Base-by-base conservation (phyloP, 192 early-diverging fungal species). In the Coemansia sp. region DNA sequence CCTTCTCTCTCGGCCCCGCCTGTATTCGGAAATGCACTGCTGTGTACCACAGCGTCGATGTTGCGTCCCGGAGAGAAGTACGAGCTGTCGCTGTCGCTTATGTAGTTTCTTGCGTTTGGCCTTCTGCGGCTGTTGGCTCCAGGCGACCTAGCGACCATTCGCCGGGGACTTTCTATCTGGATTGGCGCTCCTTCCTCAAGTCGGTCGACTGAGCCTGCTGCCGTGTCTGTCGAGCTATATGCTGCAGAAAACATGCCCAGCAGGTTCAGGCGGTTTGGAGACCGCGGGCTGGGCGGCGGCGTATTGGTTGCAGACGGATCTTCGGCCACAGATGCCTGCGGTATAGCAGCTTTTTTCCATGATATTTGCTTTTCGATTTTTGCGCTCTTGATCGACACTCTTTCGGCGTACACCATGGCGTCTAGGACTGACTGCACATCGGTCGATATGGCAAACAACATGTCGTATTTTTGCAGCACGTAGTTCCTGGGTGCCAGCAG, bases 371-470 rank as follows among this genome's bases (percentile, higher is more conserved):
- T 46, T 27, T 58, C 35, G 0, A 36, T 35, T 35, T 19, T 59
- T 27, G 69, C 54, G 35, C 66, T 78, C 34, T 57, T 68, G 1
- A 78, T 78, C 13, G 70, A 71, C 10, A 78, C 75, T 0, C 75
- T 58, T 39, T 78, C 75, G 5, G 75, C 69, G 32, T 65, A 72
- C 27, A 63, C 32, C 50, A 72, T 71, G 8, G 75, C 69, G 29
- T 63, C 59, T 0, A 78, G 56, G 10, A 78, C 75, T 2, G 68
- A 60, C 27, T 78, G 75, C 6, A 78, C 67, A n/a, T 79, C 77
- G 6, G 62, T 62, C 39, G 75, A 68, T 6, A 82, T 72, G 7
- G 74, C 63, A 45, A 82, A 82, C 0, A 77, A 68, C 62, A 82
- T 74, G 52, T 82, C 81, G 19, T 66, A 51, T 36, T 65, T 60